Base-by-base conservation (phyloP, 805 yeast genomes). In the Blastobotrys attinorum region DNA sequence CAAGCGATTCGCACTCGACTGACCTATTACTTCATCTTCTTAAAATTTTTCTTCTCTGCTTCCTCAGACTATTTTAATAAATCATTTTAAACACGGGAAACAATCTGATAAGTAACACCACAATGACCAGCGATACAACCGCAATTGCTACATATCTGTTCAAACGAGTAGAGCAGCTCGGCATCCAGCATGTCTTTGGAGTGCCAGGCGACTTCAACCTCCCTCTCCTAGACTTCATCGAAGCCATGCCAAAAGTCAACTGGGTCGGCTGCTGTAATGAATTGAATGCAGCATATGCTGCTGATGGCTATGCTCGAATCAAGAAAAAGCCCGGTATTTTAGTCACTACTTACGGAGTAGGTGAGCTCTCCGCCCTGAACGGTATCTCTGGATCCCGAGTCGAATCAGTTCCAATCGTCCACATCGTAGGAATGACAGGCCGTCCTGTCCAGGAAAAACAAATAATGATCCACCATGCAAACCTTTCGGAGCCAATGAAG, bases 211-310 rank as follows among this genome's bases (percentile, higher is more conserved):
- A 68, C 55, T 68, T 65, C 63, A 68, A 69, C 55, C 56, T 68
- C 46, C 55, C 59, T 37, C 55, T 68, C 38, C 62, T 68, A 22
- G 73, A 68, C 56, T 59, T 57, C 49, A 52, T 69, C 46, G 53
- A 56, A 52, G 51, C 53, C 22, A 63, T 60, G 36, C 70, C 73
- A 4, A 68, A 67, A 7, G 59, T 82, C 52, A 64, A 76, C 42
- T 87, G 94, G 85, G 70, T 84, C 39, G 95, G 95, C 20, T 77
- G 79, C 47, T 85, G 95, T 66, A 88, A 88, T 58, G 97, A 88
- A 65, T 71, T 88, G 50, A 89, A 88, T 58, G 81, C 92, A 3
- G 92, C 94, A 6, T 88, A 89, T 59, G 79, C 92, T 4, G 89
- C 90, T 5, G 96, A 89, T 61, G 97, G 96, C 3, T 89, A 85